Base-by-base conservation (phyloP, 768 basidiomycete species). In the Boletus rubropictus region DNA sequence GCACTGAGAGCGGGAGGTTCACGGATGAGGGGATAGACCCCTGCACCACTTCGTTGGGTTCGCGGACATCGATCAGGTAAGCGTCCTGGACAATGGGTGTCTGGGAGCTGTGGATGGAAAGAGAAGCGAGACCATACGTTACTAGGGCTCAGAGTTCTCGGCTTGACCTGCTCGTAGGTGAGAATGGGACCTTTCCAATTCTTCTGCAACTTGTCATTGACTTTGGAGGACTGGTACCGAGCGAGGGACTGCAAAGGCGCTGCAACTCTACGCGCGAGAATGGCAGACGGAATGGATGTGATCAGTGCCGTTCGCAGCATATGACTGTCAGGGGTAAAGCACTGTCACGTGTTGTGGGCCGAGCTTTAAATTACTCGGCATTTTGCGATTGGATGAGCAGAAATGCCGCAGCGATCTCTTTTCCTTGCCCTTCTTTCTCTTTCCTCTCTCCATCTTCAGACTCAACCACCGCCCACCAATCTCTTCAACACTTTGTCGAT, bases 11-110 rank as follows among this genome's bases (percentile, higher is more conserved):
- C 5, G 94, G 93, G 17, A 97, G 67, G 65, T 92, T 89, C 59
- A 96, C 89, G 15, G 91, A 78, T 20, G 90, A 91, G 6, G 94
- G 94, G 52, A 97, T 95, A 63, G 86, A 85, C 11, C 94, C 94
- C 62, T 91, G 88, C 12, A 86, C 77, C 36, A 92, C 88, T 64
- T 96, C 94, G 54, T 89, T 81, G 1, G 85, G 88, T 64, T 96
- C 94, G 18, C 95, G 83, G n/a, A 97, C 94, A 58, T 95, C 92
- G 55, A 90, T 82, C 37, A 90, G 62, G 60, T 82, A 88, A 5
- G 78, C 72, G 50, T 84, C 73, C 88, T 90, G 51, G 35, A 51
- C 18, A 36, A 48, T 28, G 54, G 29, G 22, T 10, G 11, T 62
- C 37, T 24, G 67, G 46, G 32, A 21, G 22, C 18, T 18, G 34